A percentile compares a stretch with the other conserved stretches of the same genome.
phyloP scores from a whole-genome alignment of 805 yeast species.

The Wickerhamiella slavikovae region DNA sequence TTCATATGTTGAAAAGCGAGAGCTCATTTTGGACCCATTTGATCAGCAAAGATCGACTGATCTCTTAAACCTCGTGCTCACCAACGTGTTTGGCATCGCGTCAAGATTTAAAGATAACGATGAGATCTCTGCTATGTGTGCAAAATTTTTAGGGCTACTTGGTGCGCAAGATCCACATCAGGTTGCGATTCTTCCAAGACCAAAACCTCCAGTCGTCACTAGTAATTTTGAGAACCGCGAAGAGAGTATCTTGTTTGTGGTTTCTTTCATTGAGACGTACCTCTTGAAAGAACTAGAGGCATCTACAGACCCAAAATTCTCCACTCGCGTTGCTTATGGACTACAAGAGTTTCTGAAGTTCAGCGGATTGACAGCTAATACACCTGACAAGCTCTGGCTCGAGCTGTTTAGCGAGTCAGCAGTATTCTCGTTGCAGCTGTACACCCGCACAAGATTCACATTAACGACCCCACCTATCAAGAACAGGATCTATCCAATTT shows the following conservation, averaged over 20 bases:
- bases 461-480: conserved; percentile 29
- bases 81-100: conserved; percentile 13
- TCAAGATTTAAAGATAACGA: conserved; percentile 11
- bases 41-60: conserved; percentile 3
- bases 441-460: conserved; percentile 48
- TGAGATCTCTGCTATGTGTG: conserved; percentile 35
- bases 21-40: conserved; percentile 4
- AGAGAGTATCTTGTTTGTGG: conserved; percentile 47
- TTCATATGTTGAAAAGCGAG: conserved; percentile 23
- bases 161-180: conserved; percentile 57
- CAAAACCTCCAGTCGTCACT: conserved; percentile 28
- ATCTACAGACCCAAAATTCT: conserved; percentile 68
- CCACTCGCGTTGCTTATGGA: conserved; percentile 63
- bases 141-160: conserved; percentile 49
- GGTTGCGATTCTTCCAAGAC: conserved; percentile 25
- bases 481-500: conserved; percentile 45
- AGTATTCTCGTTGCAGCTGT: conserved; percentile 53
- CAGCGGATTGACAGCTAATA: conserved; percentile 15
- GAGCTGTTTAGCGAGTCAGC: conserved; percentile 39
- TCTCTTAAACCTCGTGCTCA: conserved; percentile 8
- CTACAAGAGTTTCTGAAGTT: conserved; percentile 70
- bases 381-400: conserved; percentile 26
- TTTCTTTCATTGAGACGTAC: conserved; percentile 40
- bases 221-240: conserved; percentile 38
- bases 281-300: conserved; percentile 81